Percentiles rank a stretch among this genome's conserved stretches.
Evolutionary conservation across 192 early-diverging fungal species (phyloP).

Genomic region (Gonapodya sp.): DNA sequence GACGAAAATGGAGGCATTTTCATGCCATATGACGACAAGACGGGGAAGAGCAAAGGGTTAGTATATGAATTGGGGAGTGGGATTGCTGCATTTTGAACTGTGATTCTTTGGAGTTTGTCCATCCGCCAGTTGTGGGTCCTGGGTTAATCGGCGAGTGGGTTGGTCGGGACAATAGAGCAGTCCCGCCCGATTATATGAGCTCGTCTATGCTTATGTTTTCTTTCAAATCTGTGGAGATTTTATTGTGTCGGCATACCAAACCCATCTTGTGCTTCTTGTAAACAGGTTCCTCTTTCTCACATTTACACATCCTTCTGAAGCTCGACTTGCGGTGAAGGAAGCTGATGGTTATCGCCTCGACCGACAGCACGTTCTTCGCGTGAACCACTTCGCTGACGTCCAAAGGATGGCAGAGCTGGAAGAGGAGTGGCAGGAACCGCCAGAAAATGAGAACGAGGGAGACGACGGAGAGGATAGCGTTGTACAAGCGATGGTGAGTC

Average conservation of each 20-base stretch:
- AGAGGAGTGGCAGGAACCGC: constrained; percentile 68
- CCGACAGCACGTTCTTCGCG: constrained; percentile 67
- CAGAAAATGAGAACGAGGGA: constrained; percentile 25
- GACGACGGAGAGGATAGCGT: neutral
- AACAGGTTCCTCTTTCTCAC: constrained; percentile 83
- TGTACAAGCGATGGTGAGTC: neutral
- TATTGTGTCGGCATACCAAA: too few species aligned
- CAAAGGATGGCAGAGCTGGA: constrained; percentile 65
- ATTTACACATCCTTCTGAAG: constrained; percentile 78
- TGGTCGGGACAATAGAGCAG: neutral
- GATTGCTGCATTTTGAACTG: neutral
- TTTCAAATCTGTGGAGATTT: too few species aligned
- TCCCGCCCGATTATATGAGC: neutral
- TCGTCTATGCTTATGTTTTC: neutral
- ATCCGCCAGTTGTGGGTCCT: neutral
- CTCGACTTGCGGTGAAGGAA: constrained; percentile 62
- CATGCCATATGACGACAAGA: constrained; percentile 74
- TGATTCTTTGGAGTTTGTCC: neutral
- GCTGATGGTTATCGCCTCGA: constrained; percentile 72
- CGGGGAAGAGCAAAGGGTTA: constrained; percentile 77
- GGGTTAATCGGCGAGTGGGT: neutral
- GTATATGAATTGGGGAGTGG: neutral
- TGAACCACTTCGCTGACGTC: constrained; percentile 88
- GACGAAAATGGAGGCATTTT: constrained; percentile 63
- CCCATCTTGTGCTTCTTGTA: neutral